phyloP scores from a whole-genome alignment of 257 asterid species.

The Marsdenia floribunda region DNA sequence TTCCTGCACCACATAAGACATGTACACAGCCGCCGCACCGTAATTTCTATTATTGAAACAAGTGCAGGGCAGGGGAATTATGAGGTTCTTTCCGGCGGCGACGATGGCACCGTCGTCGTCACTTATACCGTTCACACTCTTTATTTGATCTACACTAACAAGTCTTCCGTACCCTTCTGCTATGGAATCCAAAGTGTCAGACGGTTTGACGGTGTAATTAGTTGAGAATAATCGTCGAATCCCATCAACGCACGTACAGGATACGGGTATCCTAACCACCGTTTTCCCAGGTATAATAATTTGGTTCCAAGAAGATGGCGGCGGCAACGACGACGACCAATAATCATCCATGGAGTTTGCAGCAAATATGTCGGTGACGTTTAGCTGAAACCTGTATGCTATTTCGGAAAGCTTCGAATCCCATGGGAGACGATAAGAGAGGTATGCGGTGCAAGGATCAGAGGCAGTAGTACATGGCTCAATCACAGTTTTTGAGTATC shows the following conservation, averaged over 20 bases:
- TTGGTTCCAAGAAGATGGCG: not conserved
- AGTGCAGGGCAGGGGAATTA: constrained; percentile 21
- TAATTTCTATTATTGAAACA: constrained; percentile 17
- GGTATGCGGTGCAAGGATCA: constrained; percentile 16
- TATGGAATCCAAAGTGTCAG: constrained; percentile 16
- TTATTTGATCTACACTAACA: constrained; percentile 18
- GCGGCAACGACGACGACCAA: not conserved
- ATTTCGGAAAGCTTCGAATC: constrained; percentile 17
- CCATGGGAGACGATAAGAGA: constrained; percentile 16
- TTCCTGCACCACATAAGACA: constrained; percentile 21
- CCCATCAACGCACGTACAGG: constrained; percentile 14
- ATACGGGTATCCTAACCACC: not conserved
- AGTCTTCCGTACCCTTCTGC: constrained; percentile 20
- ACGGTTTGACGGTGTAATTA: constrained; percentile 6
- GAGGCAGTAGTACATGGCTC: constrained; percentile 20
- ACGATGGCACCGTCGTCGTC: not conserved
- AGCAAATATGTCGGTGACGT: constrained; percentile 12
- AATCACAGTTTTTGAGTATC: constrained; percentile 13
- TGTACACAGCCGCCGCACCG: constrained; percentile 16
- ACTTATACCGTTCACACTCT: constrained; percentile 6
- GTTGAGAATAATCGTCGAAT: constrained; percentile 20
- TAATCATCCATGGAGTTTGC: constrained; percentile 11
- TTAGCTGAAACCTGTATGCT: constrained; percentile 17
- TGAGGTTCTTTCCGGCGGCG: constrained; percentile 6
- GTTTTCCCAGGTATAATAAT: constrained; percentile 6